Base-by-base conservation (phyloP, 176 grass and related monocot genomes). In the Carex parvula region DNA sequence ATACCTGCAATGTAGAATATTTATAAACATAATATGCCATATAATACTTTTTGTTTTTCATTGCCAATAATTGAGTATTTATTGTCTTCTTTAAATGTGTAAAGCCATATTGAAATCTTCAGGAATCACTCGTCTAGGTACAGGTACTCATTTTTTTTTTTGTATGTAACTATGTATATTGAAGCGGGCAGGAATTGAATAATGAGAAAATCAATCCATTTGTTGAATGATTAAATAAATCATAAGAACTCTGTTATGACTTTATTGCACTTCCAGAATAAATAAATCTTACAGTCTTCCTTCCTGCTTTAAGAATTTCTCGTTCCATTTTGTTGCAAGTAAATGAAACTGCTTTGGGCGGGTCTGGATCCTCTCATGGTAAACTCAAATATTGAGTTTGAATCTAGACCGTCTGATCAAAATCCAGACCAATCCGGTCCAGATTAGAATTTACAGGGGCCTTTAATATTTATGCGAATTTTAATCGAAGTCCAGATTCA, bases 81-180 rank as follows among this genome's bases (percentile, higher is more conserved):
- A 5, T 15, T 4, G 64, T 35, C 64, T 67, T 37, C 64, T 67
- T 1, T 33, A 67, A 67, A 32, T 15, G 16, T 67, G 64, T 67
- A 67, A 33, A 67, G 64, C 64, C 30, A 67, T 15, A 67, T 67
- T 67, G 64, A 67, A 35, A 67, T 67, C 64, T 67, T 67, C 26
- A 16, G 10, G 5, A 13, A 67, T 29, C 15, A 67, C 12, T 32
- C 64, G 64, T 67, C 14, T 17, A 57, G 55, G 55, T 57, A 14
- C 55, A 5, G 14, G 55, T 57, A 57, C 0, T 57, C 54, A 5
- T 17, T 5, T 57, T 57, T 50, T 57, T 5, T 50, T 12, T 57
- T n/a, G n/a, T n/a, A n/a, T n/a, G n/a, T n/a, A n/a, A n/a, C 0
- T 26, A 26, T 26, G 3, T 56, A 56, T 56, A 56, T 56, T 56